Evolutionary conservation across 2,329 filamentous ascomycete genomes (phyloP), one percentile per base, ranked within the genome.

Genomic region (Fusarium hainanense): DNA sequence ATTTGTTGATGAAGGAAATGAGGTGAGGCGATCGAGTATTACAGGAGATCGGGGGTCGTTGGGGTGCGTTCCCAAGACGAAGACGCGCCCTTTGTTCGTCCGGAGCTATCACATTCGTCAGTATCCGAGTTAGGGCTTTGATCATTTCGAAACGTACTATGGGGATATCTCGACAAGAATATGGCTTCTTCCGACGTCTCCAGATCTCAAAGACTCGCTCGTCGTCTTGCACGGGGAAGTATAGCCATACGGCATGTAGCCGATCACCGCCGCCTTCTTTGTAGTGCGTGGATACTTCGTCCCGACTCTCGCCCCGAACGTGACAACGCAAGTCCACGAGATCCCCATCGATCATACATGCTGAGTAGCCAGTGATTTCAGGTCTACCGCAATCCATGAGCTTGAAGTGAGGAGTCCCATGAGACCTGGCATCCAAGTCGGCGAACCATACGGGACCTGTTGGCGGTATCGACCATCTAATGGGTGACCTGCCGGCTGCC

Each of bases 171-270:
- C 59, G 61, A 23, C 59, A 64, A 13, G 41, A 63, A 2, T 4
- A 6, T 11, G 61, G 51, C 4, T 42, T 64, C 9, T 23, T 47
- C 12, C 28, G 47, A 7, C 50, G n/a, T 6, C 63, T 54, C 63
- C 63, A 66, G 27, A 66, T 25, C 23, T 66, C 61, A 5, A 60
- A 30, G 2, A 66, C 23, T 10, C 43, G 34, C 28, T 66, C 63
- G 14, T 42, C 4, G 10, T 34, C 18, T 16, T 66, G 34, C 0
- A 60, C n/a, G 4, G 63, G 61, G 2, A 66, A 51, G 23, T 60
- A 54, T 11, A 66, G 9, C 63, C 63, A 66, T 14, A 66, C 54
- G 12, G 47, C 48, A 12, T 60, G 54, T 3, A 32, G 14, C 28
- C 54, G 54, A 20, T 60, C 48, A 4, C 61, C 63, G 6, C 42